Percentiles rank a stretch among this genome's conserved stretches.
Evolutionary conservation across 106 monocot genomes (phyloP).

Genomic region (Acorus gramineus): DNA sequence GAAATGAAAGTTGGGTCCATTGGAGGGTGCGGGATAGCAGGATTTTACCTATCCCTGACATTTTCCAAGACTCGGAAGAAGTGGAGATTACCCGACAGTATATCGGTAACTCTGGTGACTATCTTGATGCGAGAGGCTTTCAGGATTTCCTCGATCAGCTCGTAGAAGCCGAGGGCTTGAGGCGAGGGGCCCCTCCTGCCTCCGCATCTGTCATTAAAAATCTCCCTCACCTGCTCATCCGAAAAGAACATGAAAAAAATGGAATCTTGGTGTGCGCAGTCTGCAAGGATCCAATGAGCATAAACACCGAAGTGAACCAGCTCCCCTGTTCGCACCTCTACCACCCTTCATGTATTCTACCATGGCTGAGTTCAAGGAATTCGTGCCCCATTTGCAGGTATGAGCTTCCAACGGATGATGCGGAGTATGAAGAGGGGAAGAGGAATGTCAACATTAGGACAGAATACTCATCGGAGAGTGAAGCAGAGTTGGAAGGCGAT

Average conservation of each 20-base stretch:
- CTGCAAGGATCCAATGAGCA: slow-evolving; percentile 57
- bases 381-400: slow-evolving; percentile 91
- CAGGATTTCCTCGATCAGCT: slow-evolving; percentile 72
- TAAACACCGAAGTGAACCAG: slow-evolving; percentile 33
- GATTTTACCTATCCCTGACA: slow-evolving; percentile 9
- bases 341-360: slow-evolving; percentile 67
- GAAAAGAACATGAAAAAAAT: slow-evolving; percentile 45
- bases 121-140: slow-evolving; percentile 53
- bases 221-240: slow-evolving; percentile 56
- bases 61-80: slow-evolving; percentile 29
- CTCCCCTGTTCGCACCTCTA: slow-evolving; percentile 78
- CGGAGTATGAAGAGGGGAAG: slow-evolving; percentile 59
- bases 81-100: slow-evolving; percentile 15
- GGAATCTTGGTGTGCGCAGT: slow-evolving; percentile 57
- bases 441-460: slow-evolving; percentile 1
- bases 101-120: slow-evolving; percentile 32
- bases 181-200: slow-evolving; percentile 76
- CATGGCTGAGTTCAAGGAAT: slow-evolving; percentile 74
- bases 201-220: slow-evolving; percentile 30
- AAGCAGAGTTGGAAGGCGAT: neutral
- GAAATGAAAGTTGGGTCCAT: slow-evolving; percentile 15
- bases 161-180: slow-evolving; percentile 46
- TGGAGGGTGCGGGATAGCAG: slow-evolving; percentile 7
- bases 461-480: neutral
- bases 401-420: slow-evolving; percentile 82